Conservation (phyloP, 768 basidiomycete species). For the Pisolithus tinctorius region DNA sequence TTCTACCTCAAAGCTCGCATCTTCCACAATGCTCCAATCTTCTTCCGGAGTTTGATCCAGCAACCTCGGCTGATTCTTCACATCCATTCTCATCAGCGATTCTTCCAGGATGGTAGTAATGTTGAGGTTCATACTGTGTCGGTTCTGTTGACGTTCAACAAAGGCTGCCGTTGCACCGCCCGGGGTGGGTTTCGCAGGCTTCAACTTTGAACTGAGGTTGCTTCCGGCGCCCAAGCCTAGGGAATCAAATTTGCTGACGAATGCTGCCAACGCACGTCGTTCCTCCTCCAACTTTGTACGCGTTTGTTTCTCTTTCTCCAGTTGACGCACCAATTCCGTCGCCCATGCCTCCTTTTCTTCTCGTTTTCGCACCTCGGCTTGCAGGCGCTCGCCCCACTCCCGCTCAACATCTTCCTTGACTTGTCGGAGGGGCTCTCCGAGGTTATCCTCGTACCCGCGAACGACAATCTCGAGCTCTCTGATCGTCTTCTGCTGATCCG, state of each 20-base stretch:
- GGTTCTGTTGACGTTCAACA: constrained; percentile 39
- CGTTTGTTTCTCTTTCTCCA: constrained; percentile 76
- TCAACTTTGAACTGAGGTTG: constrained; percentile 36
- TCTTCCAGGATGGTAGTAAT: constrained; percentile 24
- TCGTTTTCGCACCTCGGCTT: constrained; percentile 46
- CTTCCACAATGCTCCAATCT: constrained; percentile 39
- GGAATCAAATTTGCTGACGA: constrained; percentile 78
- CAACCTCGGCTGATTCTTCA: constrained; percentile 42
- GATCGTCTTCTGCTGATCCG: constrained; percentile 68
- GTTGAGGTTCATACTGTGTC: constrained; percentile 16
- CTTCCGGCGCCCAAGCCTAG: constrained; percentile 44
- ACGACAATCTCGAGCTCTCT: constrained; percentile 73
- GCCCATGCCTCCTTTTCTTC: constrained; percentile 73
- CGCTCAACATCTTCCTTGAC: constrained; percentile 69
- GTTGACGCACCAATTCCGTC: constrained; percentile 61
- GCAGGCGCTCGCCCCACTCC: constrained; percentile 60
- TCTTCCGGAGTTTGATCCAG: constrained; percentile 57
- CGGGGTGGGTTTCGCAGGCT: constrained; percentile 42
- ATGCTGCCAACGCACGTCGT: constrained; percentile 68
- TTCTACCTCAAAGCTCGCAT: constrained; percentile 49
- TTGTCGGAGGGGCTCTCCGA: constrained; percentile 57
- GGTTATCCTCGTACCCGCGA: constrained; percentile 64
- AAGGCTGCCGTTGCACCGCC: constrained; percentile 47
- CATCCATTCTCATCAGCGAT: constrained; percentile 43
- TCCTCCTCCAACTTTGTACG: constrained; percentile 68